phyloP scores from a whole-genome alignment of 2,329 filamentous ascomycete species.

The Aspergillus arachidicola region DNA sequence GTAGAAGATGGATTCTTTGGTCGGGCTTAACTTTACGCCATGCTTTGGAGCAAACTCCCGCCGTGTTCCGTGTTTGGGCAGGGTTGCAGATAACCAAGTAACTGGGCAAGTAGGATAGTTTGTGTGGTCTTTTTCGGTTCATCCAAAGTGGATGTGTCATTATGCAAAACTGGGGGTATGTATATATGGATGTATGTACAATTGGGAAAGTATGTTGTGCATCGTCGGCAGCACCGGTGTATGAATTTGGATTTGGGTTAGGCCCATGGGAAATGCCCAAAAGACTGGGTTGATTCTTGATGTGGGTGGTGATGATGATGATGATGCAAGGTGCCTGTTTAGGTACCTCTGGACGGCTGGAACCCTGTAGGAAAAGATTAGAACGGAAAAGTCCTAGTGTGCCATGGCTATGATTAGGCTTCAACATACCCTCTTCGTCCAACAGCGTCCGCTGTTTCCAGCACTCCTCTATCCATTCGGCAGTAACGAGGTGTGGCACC shows the following conservation, averaged over 20 bases:
- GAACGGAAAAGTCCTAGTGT: background rate
- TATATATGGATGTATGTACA: background rate
- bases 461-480: slow-evolving; percentile 75
- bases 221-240: background rate
- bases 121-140: background rate
- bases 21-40: background rate
- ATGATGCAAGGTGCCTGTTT: background rate
- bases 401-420: background rate
- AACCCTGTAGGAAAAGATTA: slow-evolving; percentile 6
- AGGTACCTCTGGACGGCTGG: background rate
- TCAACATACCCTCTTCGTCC: slow-evolving; percentile 70
- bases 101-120: background rate
- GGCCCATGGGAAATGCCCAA: background rate
- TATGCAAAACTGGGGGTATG: background rate
- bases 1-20: background rate
- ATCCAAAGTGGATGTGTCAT: background rate
- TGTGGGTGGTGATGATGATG: background rate
- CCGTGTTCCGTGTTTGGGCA: slow-evolving; percentile 6
- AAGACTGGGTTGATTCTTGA: background rate
- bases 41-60: background rate
- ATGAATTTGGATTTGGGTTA: background rate
- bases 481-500: slow-evolving; percentile 70
- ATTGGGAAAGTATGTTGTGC: background rate
- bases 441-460: slow-evolving; percentile 78
- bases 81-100: slow-evolving; percentile 5